Evolutionary conservation across 208 protist genomes (phyloP).

Genomic region (Leishmania mexicana): DNA sequence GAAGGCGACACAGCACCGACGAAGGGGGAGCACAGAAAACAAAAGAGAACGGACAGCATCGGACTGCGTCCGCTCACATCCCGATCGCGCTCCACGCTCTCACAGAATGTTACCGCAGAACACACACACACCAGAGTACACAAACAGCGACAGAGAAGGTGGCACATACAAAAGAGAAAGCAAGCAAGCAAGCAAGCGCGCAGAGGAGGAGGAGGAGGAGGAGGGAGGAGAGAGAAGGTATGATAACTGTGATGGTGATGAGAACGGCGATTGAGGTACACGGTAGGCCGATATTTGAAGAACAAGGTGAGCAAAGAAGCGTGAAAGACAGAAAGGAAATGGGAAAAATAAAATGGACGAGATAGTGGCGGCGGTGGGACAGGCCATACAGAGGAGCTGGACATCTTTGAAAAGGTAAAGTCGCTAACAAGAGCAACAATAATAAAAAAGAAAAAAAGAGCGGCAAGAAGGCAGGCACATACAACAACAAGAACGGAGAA

Average conservation of each 20-base stretch:
- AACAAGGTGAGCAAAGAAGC: not conserved
- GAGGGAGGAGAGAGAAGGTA: not conserved
- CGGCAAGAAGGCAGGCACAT: not conserved
- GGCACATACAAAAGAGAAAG: not conserved
- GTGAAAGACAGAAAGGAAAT: not conserved
- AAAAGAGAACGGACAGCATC: slow-evolving; percentile 9
- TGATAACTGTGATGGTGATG: not conserved
- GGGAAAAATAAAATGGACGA: not conserved
- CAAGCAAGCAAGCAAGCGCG: not conserved
- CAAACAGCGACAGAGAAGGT: not conserved
- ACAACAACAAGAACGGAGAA: not conserved
- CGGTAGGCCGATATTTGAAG: not conserved
- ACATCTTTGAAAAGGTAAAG: not conserved
- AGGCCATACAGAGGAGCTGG: not conserved
- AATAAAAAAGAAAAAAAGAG: not conserved
- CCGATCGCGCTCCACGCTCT: not conserved
- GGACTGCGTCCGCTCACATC: not conserved
- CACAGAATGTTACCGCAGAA: not conserved
- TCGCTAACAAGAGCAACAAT: not conserved
- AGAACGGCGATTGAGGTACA: not conserved
- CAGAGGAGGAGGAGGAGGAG: not conserved
- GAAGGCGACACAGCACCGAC: not conserved
- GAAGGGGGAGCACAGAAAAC: not conserved
- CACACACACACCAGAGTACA: not conserved
- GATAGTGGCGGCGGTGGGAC: not conserved